Evolutionary conservation across 352 stramenopile genomes (phyloP).

Genomic region (Globisporangium recalcitrans): DNA sequence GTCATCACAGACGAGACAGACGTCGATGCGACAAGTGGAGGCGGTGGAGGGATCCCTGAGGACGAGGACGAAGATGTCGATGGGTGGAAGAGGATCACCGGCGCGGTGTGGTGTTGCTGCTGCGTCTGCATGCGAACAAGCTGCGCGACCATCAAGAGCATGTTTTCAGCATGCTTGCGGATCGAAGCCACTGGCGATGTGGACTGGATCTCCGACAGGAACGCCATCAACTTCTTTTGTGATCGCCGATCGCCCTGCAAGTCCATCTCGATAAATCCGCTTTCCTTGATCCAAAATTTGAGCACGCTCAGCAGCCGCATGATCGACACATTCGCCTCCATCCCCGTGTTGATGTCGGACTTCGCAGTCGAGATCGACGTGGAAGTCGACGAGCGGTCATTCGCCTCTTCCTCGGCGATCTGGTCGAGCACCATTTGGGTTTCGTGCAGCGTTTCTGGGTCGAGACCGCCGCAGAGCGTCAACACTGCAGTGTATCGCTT

Average conservation of each 20-base stretch:
- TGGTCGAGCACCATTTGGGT: constrained; percentile 63
- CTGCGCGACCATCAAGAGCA: constrained; percentile 59
- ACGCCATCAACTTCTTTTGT: constrained; percentile 67
- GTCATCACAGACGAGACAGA: constrained; percentile 28
- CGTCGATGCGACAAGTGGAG: constrained; percentile 23
- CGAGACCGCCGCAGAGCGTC: constrained; percentile 43
- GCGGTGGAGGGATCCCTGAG: constrained; percentile 18
- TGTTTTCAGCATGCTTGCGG: constrained; percentile 62
- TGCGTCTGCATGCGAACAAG: constrained; percentile 47
- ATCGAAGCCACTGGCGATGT: constrained; percentile 75
- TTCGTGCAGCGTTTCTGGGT: constrained; percentile 47
- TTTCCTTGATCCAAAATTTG: constrained; percentile 89
- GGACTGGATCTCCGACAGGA: constrained; percentile 72
- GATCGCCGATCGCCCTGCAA: constrained; percentile 54
- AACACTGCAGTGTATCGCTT: constrained; percentile 81
- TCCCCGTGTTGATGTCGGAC: constrained; percentile 74
- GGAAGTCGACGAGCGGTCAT: constrained; percentile 45
- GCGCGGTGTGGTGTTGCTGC: constrained; percentile 8
- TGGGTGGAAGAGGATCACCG: constrained; percentile 10
- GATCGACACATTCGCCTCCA: constrained; percentile 82
- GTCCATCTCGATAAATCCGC: constrained; percentile 78
- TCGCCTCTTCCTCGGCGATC: constrained; percentile 60
- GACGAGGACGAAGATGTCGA: constrained; percentile 2
- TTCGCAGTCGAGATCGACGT: constrained; percentile 64
- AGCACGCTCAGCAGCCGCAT: constrained; percentile 83